phyloP scores from a whole-genome alignment of 371 early-diverging fungal genomes.

The Polyrhizophydium stewartii region DNA sequence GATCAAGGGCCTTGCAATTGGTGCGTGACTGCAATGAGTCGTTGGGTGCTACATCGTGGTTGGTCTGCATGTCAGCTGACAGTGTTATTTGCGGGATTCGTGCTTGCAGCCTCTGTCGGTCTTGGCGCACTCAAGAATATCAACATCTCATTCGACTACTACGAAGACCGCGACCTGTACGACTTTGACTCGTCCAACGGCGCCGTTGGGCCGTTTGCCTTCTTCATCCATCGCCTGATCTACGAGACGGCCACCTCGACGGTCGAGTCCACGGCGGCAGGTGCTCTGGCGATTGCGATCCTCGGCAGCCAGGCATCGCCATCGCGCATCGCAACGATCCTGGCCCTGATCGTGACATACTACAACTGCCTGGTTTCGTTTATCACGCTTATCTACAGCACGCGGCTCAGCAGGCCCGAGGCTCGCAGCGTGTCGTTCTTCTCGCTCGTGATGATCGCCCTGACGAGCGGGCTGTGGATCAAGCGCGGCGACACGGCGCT shows the following conservation, averaged over 20 bases:
- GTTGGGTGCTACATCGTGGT: too few species aligned
- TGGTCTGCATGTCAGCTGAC: too few species aligned
- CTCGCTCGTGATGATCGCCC: conserved; percentile 14
- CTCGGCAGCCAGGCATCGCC: conserved; percentile 15
- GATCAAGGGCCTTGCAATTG: conserved; percentile 24
- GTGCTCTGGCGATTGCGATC: conserved; percentile 11
- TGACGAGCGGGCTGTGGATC: conserved; percentile 22
- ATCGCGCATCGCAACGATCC: conserved; percentile 9
- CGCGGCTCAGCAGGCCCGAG: conserved; percentile 17
- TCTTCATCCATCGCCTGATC: conserved; percentile 19
- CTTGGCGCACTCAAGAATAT: conserved; percentile 26
- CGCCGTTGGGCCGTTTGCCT: conserved; percentile 9
- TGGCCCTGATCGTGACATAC: conserved; percentile 16
- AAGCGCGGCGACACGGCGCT: conserved; percentile 18
- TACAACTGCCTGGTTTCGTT: conserved; percentile 23
- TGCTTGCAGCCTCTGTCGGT: conserved; percentile 19
- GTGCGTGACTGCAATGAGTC: conserved; percentile 4
- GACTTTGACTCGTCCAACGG: conserved; percentile 21
- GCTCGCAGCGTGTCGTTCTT: conserved; percentile 24
- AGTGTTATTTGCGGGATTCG: neutral
- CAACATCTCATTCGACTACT: conserved; percentile 29
- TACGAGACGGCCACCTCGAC: conserved; percentile 25
- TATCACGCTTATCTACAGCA: conserved; percentile 22
- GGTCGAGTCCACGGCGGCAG: conserved; percentile 16
- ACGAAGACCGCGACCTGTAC: conserved; percentile 24